phyloP scores from a whole-genome alignment of 208 protist genomes.

The Crithidia brevicula region DNA sequence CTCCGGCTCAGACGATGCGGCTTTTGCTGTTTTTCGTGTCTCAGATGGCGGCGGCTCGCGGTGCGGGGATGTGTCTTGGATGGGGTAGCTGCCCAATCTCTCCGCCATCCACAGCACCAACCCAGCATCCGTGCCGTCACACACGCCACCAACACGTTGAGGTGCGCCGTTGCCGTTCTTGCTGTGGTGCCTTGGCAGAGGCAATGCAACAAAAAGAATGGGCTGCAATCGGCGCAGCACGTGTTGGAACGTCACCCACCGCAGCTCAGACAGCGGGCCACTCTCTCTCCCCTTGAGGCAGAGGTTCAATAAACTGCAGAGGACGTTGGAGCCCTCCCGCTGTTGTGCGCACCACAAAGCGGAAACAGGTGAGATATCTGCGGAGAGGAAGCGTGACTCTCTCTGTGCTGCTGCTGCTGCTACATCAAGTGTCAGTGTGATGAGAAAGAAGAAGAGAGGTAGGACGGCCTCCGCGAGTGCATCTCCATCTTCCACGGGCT shows the following conservation, averaged over 20 bases:
- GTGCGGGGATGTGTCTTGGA: no score
- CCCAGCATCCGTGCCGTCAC: constrained; percentile 16
- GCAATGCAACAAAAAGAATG: constrained; percentile 18
- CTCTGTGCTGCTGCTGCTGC: background rate
- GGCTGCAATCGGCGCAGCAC: constrained; percentile 20
- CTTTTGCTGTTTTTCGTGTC: no score
- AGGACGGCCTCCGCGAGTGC: background rate
- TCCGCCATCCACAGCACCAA: constrained; percentile 22
- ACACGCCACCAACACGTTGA: background rate
- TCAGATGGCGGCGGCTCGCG: no score
- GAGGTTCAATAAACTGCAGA: constrained; percentile 15
- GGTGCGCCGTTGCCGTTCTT: background rate
- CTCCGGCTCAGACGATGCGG: no score
- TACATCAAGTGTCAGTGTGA: background rate
- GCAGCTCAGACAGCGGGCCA: background rate
- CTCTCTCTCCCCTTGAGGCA: background rate
- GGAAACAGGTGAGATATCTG: background rate
- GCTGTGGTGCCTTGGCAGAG: background rate
- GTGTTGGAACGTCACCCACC: constrained; percentile 16
- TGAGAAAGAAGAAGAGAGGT: background rate
- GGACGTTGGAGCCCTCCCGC: constrained; percentile 27
- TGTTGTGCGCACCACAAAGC: constrained; percentile 3
- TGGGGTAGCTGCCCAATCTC: background rate
- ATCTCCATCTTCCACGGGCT: background rate
- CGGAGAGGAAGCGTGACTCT: background rate